Percentiles rank a stretch among this genome's conserved stretches.
phyloP scores from a whole-genome alignment of 2,329 filamentous ascomycete genomes.

The Pseudogymnoascus sp. region DNA sequence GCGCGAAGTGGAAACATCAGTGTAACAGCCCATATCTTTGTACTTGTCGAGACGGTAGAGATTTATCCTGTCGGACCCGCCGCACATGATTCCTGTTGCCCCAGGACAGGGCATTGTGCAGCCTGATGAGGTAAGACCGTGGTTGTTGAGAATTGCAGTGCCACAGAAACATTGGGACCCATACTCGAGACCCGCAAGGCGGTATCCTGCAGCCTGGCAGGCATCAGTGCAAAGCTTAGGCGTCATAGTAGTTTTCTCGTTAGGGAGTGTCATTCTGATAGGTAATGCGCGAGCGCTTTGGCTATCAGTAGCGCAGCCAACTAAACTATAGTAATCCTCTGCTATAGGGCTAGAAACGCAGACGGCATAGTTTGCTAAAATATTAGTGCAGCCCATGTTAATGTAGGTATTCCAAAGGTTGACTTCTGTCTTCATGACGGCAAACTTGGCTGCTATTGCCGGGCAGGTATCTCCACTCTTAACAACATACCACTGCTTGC shows the following conservation, averaged over 20 bases:
- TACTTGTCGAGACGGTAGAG: slow-evolving; percentile 9
- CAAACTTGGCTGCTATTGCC: background rate
- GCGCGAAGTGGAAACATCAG: background rate
- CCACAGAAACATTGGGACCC: background rate
- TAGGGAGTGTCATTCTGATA: background rate
- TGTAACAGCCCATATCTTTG: background rate
- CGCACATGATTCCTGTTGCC: slow-evolving; percentile 11
- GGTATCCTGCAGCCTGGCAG: background rate
- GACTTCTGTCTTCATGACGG: background rate
- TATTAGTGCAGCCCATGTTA: background rate
- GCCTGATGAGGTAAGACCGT: background rate
- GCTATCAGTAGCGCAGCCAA: slow-evolving; percentile 4
- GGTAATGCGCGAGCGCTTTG: background rate
- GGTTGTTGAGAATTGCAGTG: background rate
- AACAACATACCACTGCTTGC: slow-evolving; percentile 4
- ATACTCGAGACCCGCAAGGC: background rate
- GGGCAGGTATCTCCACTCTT: background rate
- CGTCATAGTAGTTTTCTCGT: slow-evolving; percentile 10
- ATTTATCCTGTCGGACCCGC: slow-evolving; percentile 11
- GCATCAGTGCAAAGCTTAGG: background rate
- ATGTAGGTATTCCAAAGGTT: slow-evolving; percentile 8
- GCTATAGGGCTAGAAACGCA: slow-evolving; percentile 1
- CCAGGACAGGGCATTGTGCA: slow-evolving; percentile 14
- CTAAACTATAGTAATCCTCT: background rate
- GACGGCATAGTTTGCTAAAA: background rate